Percentiles rank a stretch among this genome's conserved stretches.
phyloP scores from a whole-genome alignment of 805 yeast genomes.

The Ogataea nakhonphanomensis region DNA sequence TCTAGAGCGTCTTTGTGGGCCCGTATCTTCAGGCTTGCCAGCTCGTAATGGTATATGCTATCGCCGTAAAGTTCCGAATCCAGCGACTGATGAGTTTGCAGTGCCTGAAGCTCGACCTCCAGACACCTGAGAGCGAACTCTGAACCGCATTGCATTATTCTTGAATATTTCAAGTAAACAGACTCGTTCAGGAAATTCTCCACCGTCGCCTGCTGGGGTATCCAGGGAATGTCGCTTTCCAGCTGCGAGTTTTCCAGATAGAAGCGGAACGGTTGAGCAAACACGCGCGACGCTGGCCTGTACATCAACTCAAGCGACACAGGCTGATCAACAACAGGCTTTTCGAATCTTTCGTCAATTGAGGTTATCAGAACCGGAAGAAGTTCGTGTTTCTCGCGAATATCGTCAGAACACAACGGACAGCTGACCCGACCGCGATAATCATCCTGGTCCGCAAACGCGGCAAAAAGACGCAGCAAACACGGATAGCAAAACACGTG shows the following conservation, averaged over 20 bases:
- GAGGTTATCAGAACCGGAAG: conserved; percentile 60
- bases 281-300: conserved; percentile 31
- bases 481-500: conserved; percentile 88
- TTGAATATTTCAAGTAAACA: conserved; percentile 47
- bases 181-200: conserved; percentile 22
- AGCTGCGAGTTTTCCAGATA: conserved; percentile 23
- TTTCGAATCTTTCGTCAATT: conserved; percentile 52
- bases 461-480: conserved; percentile 64
- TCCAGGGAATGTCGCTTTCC: conserved; percentile 54
- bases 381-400: conserved; percentile 51
- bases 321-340: conserved; percentile 55
- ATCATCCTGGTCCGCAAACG: conserved; percentile 36
- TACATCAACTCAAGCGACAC: conserved; percentile 65
- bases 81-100: conserved; percentile 48
- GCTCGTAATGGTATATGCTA: conserved; percentile 48
- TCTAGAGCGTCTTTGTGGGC: conserved; percentile 40
- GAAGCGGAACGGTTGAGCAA: conserved; percentile 32
- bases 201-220: conserved; percentile 28
- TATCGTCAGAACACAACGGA: conserved; percentile 69
- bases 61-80: conserved; percentile 62
- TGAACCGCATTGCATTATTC: conserved; percentile 66
- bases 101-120: conserved; percentile 54
- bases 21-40: conserved; percentile 57
- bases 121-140: conserved; percentile 52
- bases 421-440: conserved; percentile 61